Evolutionary conservation across 1,284 basidiomycete species (phyloP).

Genomic region (Cystobasidium slooffiae): DNA sequence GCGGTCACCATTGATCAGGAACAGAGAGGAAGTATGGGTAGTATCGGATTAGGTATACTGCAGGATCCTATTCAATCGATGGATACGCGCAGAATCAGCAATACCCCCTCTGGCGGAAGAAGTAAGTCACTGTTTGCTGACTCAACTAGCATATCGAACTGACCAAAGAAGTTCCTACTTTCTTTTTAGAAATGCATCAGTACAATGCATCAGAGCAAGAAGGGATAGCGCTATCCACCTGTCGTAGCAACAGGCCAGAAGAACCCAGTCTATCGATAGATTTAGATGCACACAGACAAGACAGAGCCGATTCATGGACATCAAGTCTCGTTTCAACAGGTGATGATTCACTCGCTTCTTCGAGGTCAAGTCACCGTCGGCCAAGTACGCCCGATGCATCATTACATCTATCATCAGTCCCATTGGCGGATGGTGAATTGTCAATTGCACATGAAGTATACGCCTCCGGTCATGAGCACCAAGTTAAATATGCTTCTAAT

Average conservation of each 20-base stretch:
- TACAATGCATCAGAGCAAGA: too few species aligned
- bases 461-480: neutral
- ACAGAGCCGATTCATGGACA: conserved; percentile 23
- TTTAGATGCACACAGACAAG: neutral
- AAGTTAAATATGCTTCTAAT: neutral
- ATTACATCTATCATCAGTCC: too few species aligned
- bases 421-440: neutral
- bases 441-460: neutral
- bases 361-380: neutral
- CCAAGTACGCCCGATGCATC: neutral
- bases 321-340: conserved; percentile 1
- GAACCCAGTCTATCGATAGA: neutral
- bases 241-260: neutral
- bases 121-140: neutral
- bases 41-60: conserved; percentile 22
- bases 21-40: conserved; percentile 1
- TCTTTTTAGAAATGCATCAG: too few species aligned
- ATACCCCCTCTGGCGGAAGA: neutral
- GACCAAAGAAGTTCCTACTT: too few species aligned
- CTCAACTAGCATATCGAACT: neutral
- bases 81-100: neutral
- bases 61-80: conserved; percentile 4
- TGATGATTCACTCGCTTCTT: conserved; percentile 3
- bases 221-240: neutral
- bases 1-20: neutral